Base-by-base conservation (phyloP, 139 green algal species). In the Prasinococcaceae sp. region DNA sequence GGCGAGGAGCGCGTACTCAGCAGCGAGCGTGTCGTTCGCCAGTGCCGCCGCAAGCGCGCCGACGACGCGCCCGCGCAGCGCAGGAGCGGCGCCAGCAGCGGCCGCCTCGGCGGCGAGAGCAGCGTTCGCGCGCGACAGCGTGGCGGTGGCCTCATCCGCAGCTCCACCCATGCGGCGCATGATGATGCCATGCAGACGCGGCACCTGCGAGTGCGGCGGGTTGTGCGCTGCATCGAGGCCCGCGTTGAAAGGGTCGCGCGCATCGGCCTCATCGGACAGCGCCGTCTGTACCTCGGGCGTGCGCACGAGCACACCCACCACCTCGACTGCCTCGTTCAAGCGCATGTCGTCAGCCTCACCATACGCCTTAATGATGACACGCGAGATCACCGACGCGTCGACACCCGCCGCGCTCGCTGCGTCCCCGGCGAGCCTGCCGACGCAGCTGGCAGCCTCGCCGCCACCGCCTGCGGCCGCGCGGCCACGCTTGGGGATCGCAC, bases 1-100 rank as follows among this genome's bases (percentile, higher is more conserved):
- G 16, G 60, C 25, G 14, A 71, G 46, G 14, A 71, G 59, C 35
- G 72, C 14, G 49, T 57, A 72, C 40, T 71, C 60, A 4, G 63
- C 63, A 9, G 63, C 63, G n/a, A 72, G 41, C 37, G 8, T 43
- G 50, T 71, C 63, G 14, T 61, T 61, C 14, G 48, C 60, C 23
- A 72, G 26, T 3, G 29, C 26, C n/a, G 16, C 40, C 17, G 58
- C 14, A 17, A 71, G 60, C 9, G 10, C 8, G 1, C 16, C 36
- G 17, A 69, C n/a, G 32, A 65, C 45, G 3, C 16, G 30, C 20
- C 12, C 14, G 16, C 60, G 48, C n/a, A 30, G 40, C 17, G 52
- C 38, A 30, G 52, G 19, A 19, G 52, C 52, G 10, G 26, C 33
- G 16, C 6, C 36, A 12, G 50, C 10, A 23, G n/a, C n/a, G n/a